Percentiles rank a stretch among this genome's conserved stretches.
These are phyloP conservation scores for Waitea zeae DNA, from an alignment of 1,284 basidiomycete genomes.

Conservation along the genomic window DNA sequence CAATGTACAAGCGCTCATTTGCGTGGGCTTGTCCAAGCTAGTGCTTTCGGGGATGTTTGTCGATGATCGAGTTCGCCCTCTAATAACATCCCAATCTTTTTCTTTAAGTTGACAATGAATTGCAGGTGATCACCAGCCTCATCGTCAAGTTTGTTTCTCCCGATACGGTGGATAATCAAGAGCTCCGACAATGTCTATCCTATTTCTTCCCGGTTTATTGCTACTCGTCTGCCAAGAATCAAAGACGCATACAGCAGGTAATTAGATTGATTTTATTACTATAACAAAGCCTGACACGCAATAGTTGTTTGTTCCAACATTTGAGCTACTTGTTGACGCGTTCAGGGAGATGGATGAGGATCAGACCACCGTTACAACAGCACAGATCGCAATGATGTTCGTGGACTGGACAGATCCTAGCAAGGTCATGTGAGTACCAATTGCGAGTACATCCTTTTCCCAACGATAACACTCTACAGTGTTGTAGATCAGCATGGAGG, in stretches of 20 bases:
- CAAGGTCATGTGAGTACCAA: slow-evolving; percentile 48
- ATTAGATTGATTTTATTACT: slow-evolving; percentile 10
- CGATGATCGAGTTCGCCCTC: slow-evolving; percentile 40
- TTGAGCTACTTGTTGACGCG: slow-evolving; percentile 48
- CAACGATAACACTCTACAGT: slow-evolving; percentile 12
- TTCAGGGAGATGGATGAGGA: slow-evolving; percentile 63
- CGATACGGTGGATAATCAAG: slow-evolving; percentile 71
- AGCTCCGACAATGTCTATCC: slow-evolving; percentile 82
- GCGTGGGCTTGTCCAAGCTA: slow-evolving; percentile 80
- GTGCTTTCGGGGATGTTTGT: slow-evolving; percentile 73
- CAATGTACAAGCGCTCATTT: slow-evolving; percentile 66
- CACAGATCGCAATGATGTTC: slow-evolving; percentile 73
- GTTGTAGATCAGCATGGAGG: slow-evolving; percentile 19
- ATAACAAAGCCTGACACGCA: no score
- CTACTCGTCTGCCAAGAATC: slow-evolving; percentile 71
- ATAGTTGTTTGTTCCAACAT: slow-evolving; percentile 67
- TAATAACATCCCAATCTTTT: background rate
- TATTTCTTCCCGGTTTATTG: slow-evolving; percentile 96
- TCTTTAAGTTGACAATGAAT: background rate
- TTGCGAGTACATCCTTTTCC: slow-evolving; percentile 8
- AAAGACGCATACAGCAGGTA: slow-evolving; percentile 65
- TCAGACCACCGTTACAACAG: slow-evolving; percentile 65
- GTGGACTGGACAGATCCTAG: slow-evolving; percentile 89
- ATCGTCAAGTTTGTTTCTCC: slow-evolving; percentile 80
- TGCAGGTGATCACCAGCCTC: slow-evolving; percentile 63